Base-by-base conservation (phyloP, 202 grass and related monocot species). In the Bolboschoenoplectus hybrid region DNA sequence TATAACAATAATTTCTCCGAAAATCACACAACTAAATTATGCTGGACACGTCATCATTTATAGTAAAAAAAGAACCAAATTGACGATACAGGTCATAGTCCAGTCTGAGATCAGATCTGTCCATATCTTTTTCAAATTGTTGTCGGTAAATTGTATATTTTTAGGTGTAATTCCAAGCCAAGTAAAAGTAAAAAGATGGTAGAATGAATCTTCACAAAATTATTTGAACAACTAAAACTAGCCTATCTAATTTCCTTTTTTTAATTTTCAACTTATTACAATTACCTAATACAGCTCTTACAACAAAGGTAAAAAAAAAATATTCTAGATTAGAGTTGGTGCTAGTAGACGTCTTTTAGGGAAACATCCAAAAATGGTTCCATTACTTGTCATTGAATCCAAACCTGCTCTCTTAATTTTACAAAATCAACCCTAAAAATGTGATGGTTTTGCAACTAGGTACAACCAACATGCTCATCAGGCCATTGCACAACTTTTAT, bases 141-240 rank as follows among this genome's bases (percentile, higher is more conserved):
- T 39, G 34, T 39, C 11, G 34, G 35, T 51, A 20, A 74, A 41
- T 79, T 79, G 35, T 79, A 41, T 79, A 79, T 79, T 79, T 78
- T 78, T 77, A 55, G 50, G 32, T 78, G 8, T 51, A 17, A 78
- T 78, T 57, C n/a, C 34, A 52, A 38, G 69, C 69, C 17, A 73
- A 73, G 69, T 11, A 73, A 43, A 46, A 45, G 55, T 58, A 58
- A 58, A 38, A 38, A 57, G 51, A 39, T 36, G 51, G 74, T 57
- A 57, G 6, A 40, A 78, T 14, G 51, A 58, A 78, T 5, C 50
- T 78, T 78, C 51, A 39, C 32, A n/a, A 17, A 58, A 41, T 51
- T 16, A 14, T 56, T 14, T 77, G 11, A 52, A 77, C 7, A 49
- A 73, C 47, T 73, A 47, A 58, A 58, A 14, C 9, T 66, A 35